Conservation (phyloP, 1,284 basidiomycete species). For the Rhodotorula sp. region DNA sequence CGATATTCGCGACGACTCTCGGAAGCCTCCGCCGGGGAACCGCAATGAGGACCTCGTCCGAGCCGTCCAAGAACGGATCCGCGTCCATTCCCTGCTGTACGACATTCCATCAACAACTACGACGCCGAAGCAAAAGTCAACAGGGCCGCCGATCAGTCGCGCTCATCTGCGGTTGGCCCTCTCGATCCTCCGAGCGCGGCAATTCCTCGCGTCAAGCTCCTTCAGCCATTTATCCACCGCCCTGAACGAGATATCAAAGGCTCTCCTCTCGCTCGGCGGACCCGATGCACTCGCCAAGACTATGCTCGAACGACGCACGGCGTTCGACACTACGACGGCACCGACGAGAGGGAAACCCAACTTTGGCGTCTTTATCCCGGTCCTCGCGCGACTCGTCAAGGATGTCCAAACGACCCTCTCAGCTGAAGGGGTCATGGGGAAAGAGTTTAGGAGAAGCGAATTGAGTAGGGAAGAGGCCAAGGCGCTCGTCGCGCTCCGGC, state of each 20-base stretch:
- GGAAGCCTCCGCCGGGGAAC: no score
- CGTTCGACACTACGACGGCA: no score
- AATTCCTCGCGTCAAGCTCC: neutral
- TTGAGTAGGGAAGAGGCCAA: constrained; percentile 29
- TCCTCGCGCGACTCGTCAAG: constrained; percentile 11
- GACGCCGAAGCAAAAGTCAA: no score
- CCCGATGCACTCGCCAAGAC: neutral
- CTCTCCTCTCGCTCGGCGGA: neutral
- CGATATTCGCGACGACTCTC: no score
- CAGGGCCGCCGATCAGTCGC: neutral
- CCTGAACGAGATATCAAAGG: constrained; percentile 10
- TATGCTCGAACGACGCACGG: neutral
- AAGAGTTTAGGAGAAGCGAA: neutral
- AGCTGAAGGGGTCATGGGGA: constrained; percentile 4
- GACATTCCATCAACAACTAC: no score
- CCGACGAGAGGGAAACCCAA: neutral
- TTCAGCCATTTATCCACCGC: constrained; percentile 8
- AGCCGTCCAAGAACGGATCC: no score
- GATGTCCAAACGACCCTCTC: constrained; percentile 1
- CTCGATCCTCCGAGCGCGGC: constrained; percentile 20
- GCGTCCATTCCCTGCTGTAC: no score
- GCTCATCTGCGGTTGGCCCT: constrained; percentile 28
- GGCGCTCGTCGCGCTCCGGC: constrained; percentile 22
- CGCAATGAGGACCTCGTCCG: no score
- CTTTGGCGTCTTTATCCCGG: constrained; percentile 27